Base-by-base conservation (phyloP, 495 filamentous ascomycete genomes). In the Acidiella bohemica region DNA sequence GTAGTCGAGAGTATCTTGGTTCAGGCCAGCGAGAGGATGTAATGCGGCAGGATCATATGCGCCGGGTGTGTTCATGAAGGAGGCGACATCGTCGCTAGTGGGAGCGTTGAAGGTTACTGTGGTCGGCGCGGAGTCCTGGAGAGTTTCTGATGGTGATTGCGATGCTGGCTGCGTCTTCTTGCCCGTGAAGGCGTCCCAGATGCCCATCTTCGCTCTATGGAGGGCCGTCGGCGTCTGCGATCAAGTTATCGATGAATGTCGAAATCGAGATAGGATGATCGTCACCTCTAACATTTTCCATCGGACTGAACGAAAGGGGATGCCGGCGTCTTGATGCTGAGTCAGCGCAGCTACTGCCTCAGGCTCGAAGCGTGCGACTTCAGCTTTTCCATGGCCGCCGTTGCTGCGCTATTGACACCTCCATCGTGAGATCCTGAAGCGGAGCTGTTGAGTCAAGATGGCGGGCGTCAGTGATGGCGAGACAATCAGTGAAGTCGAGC, bases 21-120 rank as follows among this genome's bases (percentile, higher is more conserved):
- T 83, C 36, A 97, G 65, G 49, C 88, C 90, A 30, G 90, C 84
- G 38, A 97, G 73, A n/a, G 90, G 92, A 60, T 96, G 87, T 41
- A 97, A 72, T 55, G 72, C 65, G 35, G 85, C 75, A 4, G 92
- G 85, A 60, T 97, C 92, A 50, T 81, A 70, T 45, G 81, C 72
- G 20, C 74, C 59, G 41, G 77, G 71, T 49, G 67, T 68, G 48
- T 68, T 72, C 34, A 93, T 68, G 65, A 95, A 92, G 28, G 81
- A 78, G 46, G 80, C 77, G 44, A 84, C 78, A 64, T 90, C 84
- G 60, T 80, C 78, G 24, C 71, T 72, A 39, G 74, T 67, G 13
- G 82, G 71, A n/a, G n/a, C n/a, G 73, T 68, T 12, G 82, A 71
- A 60, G 87, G 75, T 62, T 67, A 60, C 32, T 75, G 61, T 34